A percentile compares a stretch with the other conserved stretches of the same genome.
Conservation (phyloP, 2,329 filamentous ascomycete species). For the Pseudocercospora pini-densiflorae region DNA sequence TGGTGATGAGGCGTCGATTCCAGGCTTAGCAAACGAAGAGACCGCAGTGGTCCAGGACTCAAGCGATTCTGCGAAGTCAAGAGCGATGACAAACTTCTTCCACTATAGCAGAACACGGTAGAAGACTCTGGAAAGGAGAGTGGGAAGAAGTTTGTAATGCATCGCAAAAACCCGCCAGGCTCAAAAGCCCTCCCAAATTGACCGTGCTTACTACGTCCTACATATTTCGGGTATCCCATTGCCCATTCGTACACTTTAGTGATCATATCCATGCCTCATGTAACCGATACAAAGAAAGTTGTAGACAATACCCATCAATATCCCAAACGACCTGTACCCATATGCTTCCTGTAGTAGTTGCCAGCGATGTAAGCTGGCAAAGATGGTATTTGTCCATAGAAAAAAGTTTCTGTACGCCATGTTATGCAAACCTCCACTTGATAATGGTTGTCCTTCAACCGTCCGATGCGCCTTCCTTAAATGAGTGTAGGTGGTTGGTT, state of each 20-base stretch:
- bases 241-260: constrained; percentile 9
- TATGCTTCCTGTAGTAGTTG: constrained; percentile 14
- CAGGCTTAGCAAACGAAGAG: too few relatives aligned
- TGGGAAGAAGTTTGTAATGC: background rate
- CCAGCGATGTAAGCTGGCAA: constrained; percentile 3
- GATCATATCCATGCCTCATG: constrained; percentile 10
- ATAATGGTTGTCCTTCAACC: background rate
- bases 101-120: too few relatives aligned
- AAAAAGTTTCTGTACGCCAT: constrained; percentile 7
- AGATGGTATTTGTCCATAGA: constrained; percentile 6
- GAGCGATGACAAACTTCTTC: too few relatives aligned
- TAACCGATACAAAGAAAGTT: background rate
- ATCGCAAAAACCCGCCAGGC: background rate
- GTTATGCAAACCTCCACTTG: constrained; percentile 4
- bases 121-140: too few relatives aligned
- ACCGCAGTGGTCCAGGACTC: too few relatives aligned
- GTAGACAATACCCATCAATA: background rate
- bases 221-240: constrained; percentile 1
- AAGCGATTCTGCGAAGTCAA: too few relatives aligned
- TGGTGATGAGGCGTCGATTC: too few relatives aligned
- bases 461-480: background rate
- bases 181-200: background rate
- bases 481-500: background rate
- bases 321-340: constrained; percentile 11
- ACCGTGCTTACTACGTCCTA: background rate